A percentile compares a stretch with the other conserved stretches of the same genome.
phyloP scores from a whole-genome alignment of 371 early-diverging fungal genomes.

The Mucor circinelloides region DNA sequence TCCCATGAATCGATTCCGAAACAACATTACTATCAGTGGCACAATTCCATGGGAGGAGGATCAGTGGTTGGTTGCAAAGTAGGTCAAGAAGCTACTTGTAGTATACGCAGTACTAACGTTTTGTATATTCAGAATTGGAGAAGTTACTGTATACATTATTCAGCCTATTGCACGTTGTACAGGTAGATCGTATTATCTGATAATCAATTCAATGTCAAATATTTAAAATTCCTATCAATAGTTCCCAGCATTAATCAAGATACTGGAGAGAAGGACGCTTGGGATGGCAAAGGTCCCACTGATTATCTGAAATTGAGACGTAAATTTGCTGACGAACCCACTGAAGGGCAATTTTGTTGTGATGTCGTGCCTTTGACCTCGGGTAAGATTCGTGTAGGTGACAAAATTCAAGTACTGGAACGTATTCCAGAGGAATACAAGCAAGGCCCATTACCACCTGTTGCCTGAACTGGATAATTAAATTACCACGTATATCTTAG shows the following conservation, averaged over 20 bases:
- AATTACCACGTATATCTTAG: background rate
- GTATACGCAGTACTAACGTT: background rate
- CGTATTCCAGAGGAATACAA: conserved; percentile 35
- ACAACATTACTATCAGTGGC: conserved; percentile 46
- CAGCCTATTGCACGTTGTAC: conserved; percentile 47
- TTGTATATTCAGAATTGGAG: conserved; percentile 35
- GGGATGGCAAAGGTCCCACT: conserved; percentile 37
- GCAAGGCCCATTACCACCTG: conserved; percentile 9
- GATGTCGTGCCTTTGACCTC: conserved; percentile 44
- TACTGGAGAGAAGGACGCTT: conserved; percentile 42
- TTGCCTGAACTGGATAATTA: background rate
- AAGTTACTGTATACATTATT: conserved; percentile 45
- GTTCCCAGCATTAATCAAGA: conserved; percentile 55
- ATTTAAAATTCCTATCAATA: background rate
- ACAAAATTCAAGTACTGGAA: conserved; percentile 43
- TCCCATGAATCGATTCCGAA: conserved; percentile 45
- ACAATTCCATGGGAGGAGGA: conserved; percentile 56
- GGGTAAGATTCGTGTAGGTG: conserved; percentile 48
- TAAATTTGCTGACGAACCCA: conserved; percentile 32
- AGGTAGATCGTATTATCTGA: conserved; percentile 20
- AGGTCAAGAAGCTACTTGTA: conserved; percentile 3
- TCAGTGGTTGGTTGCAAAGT: conserved; percentile 49
- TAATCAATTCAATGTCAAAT: background rate
- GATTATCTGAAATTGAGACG: conserved; percentile 35
- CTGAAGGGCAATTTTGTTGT: conserved; percentile 46